These are phyloP conservation scores for Magnolia sinica DNA, from an alignment of 164 flowering plant genomes.

Conservation along the genomic window DNA sequence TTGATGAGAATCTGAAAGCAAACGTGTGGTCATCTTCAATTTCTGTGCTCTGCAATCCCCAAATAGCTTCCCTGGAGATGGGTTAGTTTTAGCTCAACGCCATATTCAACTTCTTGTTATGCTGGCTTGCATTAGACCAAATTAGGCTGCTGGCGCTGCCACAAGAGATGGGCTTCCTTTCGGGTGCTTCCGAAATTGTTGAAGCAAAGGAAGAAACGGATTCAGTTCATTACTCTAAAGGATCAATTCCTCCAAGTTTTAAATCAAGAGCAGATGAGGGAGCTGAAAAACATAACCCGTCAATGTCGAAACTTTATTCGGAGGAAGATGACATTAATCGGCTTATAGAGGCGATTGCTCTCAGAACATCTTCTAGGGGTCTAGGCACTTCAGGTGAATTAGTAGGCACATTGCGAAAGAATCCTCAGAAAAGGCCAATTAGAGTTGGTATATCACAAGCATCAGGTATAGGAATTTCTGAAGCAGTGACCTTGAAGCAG, in stretches of 20 bases:
- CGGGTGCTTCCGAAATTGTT: slow-evolving; percentile 57
- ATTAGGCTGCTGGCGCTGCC: background rate
- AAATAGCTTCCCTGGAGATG: slow-evolving; percentile 23
- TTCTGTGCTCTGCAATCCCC: slow-evolving; percentile 8
- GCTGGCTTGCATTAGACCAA: background rate
- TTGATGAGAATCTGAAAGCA: slow-evolving; percentile 9
- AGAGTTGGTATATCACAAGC: slow-evolving; percentile 45
- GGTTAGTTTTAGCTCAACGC: slow-evolving; percentile 24
- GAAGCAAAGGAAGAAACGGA: slow-evolving; percentile 46
- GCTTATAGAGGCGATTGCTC: slow-evolving; percentile 54
- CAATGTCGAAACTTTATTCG: slow-evolving; percentile 33
- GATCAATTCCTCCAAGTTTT: slow-evolving; percentile 10
- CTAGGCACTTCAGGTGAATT: slow-evolving; percentile 22
- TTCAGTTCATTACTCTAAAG: slow-evolving; percentile 18
- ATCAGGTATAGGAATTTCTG: slow-evolving; percentile 72
- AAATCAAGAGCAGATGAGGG: slow-evolving; percentile 22
- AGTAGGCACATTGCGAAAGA: slow-evolving; percentile 34
- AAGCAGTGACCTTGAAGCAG: slow-evolving; percentile 73
- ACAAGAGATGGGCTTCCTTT: slow-evolving; percentile 32
- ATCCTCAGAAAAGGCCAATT: slow-evolving; percentile 65
- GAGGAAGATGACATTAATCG: slow-evolving; percentile 62
- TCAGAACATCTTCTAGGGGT: slow-evolving; percentile 32
- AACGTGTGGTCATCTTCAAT: slow-evolving; percentile 6
- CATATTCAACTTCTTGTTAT: background rate
- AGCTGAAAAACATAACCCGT: slow-evolving; percentile 15